Evolutionary conservation across 768 basidiomycete genomes (phyloP).

Genomic region (Rhizopogon salebrosus): DNA sequence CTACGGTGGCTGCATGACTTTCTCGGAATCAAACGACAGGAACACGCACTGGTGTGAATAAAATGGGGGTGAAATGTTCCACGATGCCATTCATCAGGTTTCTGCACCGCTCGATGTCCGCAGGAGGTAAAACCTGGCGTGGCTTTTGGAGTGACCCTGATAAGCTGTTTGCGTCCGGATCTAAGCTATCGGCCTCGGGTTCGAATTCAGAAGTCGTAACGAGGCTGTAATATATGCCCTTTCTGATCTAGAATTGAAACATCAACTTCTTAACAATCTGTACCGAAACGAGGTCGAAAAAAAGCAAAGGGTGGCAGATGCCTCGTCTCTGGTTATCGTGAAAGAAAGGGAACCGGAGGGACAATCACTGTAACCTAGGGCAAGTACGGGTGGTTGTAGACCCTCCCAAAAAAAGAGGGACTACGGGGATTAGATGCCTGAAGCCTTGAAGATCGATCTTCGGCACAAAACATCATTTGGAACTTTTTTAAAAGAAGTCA

Average conservation of each 20-base stretch:
- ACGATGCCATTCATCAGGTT: slow-evolving; percentile 52
- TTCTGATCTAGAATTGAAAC: slow-evolving; percentile 42
- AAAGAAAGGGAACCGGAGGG: background rate
- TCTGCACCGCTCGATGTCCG: slow-evolving; percentile 35
- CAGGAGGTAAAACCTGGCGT: slow-evolving; percentile 25
- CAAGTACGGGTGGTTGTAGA: background rate
- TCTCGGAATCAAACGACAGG: background rate
- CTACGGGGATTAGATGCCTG: background rate
- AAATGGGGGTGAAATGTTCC: slow-evolving; percentile 61
- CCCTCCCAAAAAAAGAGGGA: background rate
- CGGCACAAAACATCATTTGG: background rate
- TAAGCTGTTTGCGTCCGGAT: background rate
- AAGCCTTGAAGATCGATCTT: background rate
- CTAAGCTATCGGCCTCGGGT: slow-evolving; percentile 23
- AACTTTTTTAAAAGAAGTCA: too few relatives aligned
- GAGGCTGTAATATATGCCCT: slow-evolving; percentile 59
- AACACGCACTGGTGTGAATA: slow-evolving; percentile 55
- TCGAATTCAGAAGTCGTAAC: slow-evolving; percentile 57
- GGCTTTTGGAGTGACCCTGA: slow-evolving; percentile 9
- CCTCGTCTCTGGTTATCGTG: background rate
- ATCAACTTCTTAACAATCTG: background rate
- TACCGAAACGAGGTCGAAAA: background rate
- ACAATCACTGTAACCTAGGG: background rate
- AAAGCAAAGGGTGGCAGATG: background rate
- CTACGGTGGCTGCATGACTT: background rate